Conservation (phyloP, 164 flowering plant genomes). For the Paratinospora sagittata region DNA sequence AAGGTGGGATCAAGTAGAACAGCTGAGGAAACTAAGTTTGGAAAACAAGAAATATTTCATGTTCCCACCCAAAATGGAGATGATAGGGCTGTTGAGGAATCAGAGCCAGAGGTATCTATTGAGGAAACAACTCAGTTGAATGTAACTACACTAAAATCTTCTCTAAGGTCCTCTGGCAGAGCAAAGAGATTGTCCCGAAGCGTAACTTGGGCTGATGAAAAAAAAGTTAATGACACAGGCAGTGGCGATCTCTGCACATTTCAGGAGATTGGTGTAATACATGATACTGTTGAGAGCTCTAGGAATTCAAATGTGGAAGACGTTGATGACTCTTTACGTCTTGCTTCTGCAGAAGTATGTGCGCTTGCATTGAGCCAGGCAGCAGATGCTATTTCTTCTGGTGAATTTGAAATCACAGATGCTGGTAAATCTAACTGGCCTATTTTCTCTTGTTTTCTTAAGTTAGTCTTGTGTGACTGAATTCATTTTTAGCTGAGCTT, state of each 20-base stretch:
- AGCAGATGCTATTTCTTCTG: constrained; percentile 72
- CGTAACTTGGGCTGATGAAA: constrained; percentile 93
- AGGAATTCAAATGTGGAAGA: constrained; percentile 18
- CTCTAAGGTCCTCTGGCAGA: constrained; percentile 44
- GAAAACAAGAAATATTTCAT: constrained; percentile 15
- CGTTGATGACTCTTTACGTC: constrained; percentile 26
- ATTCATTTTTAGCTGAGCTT: neutral
- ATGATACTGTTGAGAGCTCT: constrained; percentile 15
- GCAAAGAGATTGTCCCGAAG: constrained; percentile 38
- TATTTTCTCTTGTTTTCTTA: constrained; percentile 4
- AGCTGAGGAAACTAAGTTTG: constrained; percentile 11
- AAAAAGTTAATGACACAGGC: constrained; percentile 15
- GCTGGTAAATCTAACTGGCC: constrained; percentile 43
- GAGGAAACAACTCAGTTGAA: constrained; percentile 19
- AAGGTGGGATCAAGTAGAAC: constrained; percentile 12
- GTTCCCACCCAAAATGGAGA: constrained; percentile 17
- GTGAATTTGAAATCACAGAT: constrained; percentile 46
- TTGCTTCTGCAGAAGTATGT: constrained; percentile 83
- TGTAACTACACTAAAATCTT: constrained; percentile 39
- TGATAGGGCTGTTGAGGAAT: constrained; percentile 10
- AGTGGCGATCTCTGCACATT: constrained; percentile 34
- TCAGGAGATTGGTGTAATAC: constrained; percentile 26
- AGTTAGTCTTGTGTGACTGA: neutral
- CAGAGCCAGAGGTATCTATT: neutral
- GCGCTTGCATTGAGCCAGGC: constrained; percentile 65